A percentile compares a stretch with the other conserved stretches of the same genome.
Evolutionary conservation across 2,329 filamentous ascomycete genomes (phyloP).

Genomic region (Colletotrichum nymphaeae): DNA sequence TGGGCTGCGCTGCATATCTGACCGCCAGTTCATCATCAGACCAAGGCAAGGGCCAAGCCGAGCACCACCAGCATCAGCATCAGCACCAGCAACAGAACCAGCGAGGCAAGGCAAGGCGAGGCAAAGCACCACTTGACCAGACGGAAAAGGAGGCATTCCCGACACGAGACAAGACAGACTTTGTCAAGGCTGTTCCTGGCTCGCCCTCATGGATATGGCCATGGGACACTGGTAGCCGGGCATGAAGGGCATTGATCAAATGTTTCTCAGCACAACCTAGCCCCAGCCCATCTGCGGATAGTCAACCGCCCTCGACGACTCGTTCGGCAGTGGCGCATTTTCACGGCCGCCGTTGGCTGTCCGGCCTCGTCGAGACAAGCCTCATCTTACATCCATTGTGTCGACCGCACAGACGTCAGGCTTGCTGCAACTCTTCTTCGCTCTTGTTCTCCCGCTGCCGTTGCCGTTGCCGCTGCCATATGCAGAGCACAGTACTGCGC

Average conservation of each 20-base stretch:
- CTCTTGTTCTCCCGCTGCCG: slow-evolving; percentile 27
- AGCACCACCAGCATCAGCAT: slow-evolving; percentile 15
- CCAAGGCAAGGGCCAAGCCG: slow-evolving; percentile 25
- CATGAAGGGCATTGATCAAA: slow-evolving; percentile 35
- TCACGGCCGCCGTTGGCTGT: slow-evolving; percentile 36
- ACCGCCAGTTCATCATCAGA: slow-evolving; percentile 61
- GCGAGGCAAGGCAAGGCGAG: background rate
- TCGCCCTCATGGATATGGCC: slow-evolving; percentile 3
- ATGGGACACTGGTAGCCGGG: background rate
- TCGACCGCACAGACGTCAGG: slow-evolving; percentile 36
- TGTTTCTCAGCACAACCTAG: slow-evolving; percentile 24
- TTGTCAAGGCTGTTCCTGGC: slow-evolving; percentile 13
- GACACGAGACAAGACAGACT: slow-evolving; percentile 15
- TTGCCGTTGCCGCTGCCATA: slow-evolving; percentile 27
- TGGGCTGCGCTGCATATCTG: slow-evolving; percentile 49
- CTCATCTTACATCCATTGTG: slow-evolving; percentile 42
- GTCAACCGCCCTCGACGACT: slow-evolving; percentile 25
- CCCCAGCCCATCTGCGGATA: slow-evolving; percentile 12
- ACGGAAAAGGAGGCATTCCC: slow-evolving; percentile 8
- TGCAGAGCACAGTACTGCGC: slow-evolving; percentile 28
- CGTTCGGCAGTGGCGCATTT: slow-evolving; percentile 34
- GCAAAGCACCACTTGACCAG: background rate
- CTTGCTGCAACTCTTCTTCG: slow-evolving; percentile 25
- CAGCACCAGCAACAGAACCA: slow-evolving; percentile 29
- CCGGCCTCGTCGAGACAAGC: slow-evolving; percentile 39